Conservation (phyloP, 2,329 filamentous ascomycete genomes). For the Epichloe sibirici region DNA sequence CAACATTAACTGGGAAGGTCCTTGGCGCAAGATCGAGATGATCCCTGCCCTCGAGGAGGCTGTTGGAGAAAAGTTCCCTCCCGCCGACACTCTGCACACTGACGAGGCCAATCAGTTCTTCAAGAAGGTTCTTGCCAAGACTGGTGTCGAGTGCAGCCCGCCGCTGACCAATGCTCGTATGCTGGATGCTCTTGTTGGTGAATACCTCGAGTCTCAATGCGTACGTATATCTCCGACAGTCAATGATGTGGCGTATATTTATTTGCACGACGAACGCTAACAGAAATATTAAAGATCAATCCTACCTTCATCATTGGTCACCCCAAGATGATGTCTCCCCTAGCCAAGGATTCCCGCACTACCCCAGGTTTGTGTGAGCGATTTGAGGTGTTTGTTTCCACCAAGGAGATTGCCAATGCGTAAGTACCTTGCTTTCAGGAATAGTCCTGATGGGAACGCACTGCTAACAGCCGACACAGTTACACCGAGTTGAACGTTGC, state of each 20-base stretch:
- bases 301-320: constrained; percentile 58
- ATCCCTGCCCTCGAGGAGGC: constrained; percentile 74
- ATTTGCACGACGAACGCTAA: not conserved
- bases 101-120: constrained; percentile 83
- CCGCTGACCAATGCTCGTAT: constrained; percentile 90
- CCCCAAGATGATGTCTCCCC: constrained; percentile 63
- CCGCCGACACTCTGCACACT: constrained; percentile 80
- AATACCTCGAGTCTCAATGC: constrained; percentile 90
- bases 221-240: constrained; percentile 16
- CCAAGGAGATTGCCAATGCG: constrained; percentile 80
- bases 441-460: no score
- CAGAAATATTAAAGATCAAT: constrained; percentile 41
- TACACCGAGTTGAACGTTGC: constrained; percentile 93
- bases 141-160: constrained; percentile 77
- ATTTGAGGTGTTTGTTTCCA: constrained; percentile 82
- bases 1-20: constrained; percentile 90
- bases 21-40: constrained; percentile 93
- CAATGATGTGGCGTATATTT: not conserved
- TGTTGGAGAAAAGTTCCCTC: constrained; percentile 86
- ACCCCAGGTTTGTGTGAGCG: constrained; percentile 83
- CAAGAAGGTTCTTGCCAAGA: constrained; percentile 72
- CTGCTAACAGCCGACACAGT: constrained; percentile 8
- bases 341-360: constrained; percentile 87
- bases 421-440: constrained; percentile 14
- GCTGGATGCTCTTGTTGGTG: constrained; percentile 87